Base-by-base conservation (phyloP, 176 grass and related monocot species). In the Chloris gayana region DNA sequence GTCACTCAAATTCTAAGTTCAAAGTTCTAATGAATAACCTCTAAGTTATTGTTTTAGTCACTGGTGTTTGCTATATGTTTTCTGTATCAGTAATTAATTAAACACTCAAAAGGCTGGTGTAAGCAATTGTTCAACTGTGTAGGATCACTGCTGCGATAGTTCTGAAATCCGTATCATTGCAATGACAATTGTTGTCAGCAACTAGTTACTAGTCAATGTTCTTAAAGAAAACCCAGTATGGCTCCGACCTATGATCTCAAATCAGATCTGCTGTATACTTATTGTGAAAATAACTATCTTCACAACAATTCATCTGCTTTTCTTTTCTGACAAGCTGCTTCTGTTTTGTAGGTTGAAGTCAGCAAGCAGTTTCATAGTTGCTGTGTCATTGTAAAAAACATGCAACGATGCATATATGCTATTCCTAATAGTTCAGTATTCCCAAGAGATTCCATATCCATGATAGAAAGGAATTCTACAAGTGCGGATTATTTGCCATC, bases 321-420 rank as follows among this genome's bases (percentile, higher is more conserved):
- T 64, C 31, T 59, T 67, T 47, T 15, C 60, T 78, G 35, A 89
- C 73, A n/a, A 29, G 1, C 67, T 59, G 68, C 35, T 78, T 89
- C 84, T 78, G 9, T 80, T 71, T 88, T 78, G 2, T 68, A 99
- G 96, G 92, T 99, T 54, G 88, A 95, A 95, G 76, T 87, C 44
- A 63, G 76, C 22, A 93, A 89, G 53, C 67, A 22, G 34, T 95
- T 93, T 80, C 88, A 99, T 62, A 99, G 96, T 67, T 95, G 96
- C 27, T 93, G 90, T 60, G 84, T 90, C 3, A 72, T 99, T 81
- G 88, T 93, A 27, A 99, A 93, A 69, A 93, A 99, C 77, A 91
- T 99, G 85, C 90, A 93, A 88, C 91, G 96, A 87, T 99, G 96
- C 86, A 86, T 99, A 77, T 99, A 95, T 85, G 96, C 93, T 64